Conservation (phyloP, 1,284 basidiomycete genomes). For the Blastosporella zonata region DNA sequence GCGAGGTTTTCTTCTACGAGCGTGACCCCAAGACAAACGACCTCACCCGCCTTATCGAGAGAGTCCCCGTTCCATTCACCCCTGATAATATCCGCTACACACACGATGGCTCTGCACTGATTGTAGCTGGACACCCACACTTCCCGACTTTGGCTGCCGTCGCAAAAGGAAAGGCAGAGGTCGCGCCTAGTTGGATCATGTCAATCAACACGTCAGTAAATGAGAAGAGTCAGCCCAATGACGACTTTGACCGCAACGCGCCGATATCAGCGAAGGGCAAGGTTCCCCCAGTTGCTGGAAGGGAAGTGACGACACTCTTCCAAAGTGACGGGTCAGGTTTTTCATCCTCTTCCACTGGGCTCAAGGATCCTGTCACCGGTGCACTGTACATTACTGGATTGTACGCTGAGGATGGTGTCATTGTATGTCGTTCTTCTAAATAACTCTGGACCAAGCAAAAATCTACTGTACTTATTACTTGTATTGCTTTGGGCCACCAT, state of each 20-base stretch:
- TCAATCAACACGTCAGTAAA: conserved; percentile 31
- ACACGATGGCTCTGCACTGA: conserved; percentile 41
- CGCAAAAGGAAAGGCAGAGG: conserved; percentile 38
- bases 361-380: conserved; percentile 46
- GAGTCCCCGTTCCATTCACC: conserved; percentile 53
- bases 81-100: conserved; percentile 58
- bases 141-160: conserved; percentile 48
- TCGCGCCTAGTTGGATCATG: conserved; percentile 56
- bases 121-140: conserved; percentile 64
- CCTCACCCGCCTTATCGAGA: conserved; percentile 33
- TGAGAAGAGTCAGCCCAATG: conserved; percentile 15
- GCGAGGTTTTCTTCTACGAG: conserved; percentile 48
- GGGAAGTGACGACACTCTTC: conserved; percentile 55
- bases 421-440: conserved; percentile 41
- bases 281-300: conserved; percentile 33
- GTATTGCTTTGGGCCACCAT: conserved; percentile 4
- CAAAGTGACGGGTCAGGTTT: conserved; percentile 61
- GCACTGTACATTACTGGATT: conserved; percentile 52
- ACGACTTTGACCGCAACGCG: conserved; percentile 39
- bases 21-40: conserved; percentile 39
- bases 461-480: background rate
- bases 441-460: background rate
- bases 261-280: conserved; percentile 43
- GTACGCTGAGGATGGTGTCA: conserved; percentile 50
- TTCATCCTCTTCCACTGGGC: conserved; percentile 46